Percentiles rank a stretch among this genome's conserved stretches.
phyloP scores from a whole-genome alignment of 768 basidiomycete species.

The Clathrus columnatus region DNA sequence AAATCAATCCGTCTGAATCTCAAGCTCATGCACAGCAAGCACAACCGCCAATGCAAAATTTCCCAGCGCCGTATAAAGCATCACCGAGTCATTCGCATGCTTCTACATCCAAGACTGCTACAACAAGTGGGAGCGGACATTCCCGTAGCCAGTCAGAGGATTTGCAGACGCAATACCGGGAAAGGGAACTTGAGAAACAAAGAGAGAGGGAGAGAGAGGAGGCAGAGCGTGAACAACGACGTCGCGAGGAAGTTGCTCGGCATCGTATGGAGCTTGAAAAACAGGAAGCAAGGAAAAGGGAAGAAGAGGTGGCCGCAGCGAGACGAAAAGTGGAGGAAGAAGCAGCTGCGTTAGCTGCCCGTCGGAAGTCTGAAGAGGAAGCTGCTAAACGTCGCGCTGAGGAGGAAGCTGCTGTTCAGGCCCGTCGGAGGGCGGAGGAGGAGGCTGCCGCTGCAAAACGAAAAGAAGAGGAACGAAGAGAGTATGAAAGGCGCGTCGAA shows the following conservation, averaged over 20 bases:
- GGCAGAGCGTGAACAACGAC: conserved; percentile 7
- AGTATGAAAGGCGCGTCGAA: too few relatives aligned
- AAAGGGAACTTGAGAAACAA: conserved; percentile 16
- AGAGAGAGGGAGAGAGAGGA: conserved; percentile 1
- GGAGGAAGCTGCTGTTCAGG: not conserved
- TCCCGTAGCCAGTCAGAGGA: conserved; percentile 2
- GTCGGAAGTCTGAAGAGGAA: conserved; percentile 26
- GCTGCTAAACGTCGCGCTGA: conserved; percentile 9
- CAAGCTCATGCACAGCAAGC: conserved; percentile 2
- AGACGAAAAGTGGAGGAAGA: conserved; percentile 17
- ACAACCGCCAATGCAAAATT: not conserved
- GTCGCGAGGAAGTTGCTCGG: conserved; percentile 8
- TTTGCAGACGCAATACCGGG: conserved; percentile 1
- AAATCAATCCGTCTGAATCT: too few relatives aligned
- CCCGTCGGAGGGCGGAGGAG: not conserved
- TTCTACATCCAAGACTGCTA: not conserved
- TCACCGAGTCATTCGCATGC: not conserved
- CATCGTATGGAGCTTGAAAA: conserved; percentile 13
- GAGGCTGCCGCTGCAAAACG: conserved; percentile 2
- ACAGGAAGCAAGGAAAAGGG: conserved; percentile 15
- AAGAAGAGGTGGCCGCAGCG: conserved; percentile 16
- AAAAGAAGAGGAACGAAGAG: not conserved
- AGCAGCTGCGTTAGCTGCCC: conserved; percentile 14
- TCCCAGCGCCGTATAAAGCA: not conserved
- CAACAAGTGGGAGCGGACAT: conserved; percentile 5